phyloP scores from a whole-genome alignment of 257 asterid genomes.

The Fraxinus excelsior region DNA sequence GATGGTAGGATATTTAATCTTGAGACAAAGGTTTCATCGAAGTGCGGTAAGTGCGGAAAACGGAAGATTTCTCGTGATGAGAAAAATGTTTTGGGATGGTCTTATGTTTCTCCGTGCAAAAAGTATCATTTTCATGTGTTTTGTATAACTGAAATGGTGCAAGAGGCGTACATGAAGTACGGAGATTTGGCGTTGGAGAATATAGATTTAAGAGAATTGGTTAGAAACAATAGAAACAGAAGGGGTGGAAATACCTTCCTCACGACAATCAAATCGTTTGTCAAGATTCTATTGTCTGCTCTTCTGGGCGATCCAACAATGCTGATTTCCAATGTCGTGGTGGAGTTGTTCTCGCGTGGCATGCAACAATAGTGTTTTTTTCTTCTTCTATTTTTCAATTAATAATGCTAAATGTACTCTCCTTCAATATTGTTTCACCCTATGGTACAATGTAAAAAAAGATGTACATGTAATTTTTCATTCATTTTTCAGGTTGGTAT shows the following conservation, averaged over 20 bases:
- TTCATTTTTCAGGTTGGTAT: too few species aligned
- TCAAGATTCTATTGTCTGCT: slow-evolving; percentile 27
- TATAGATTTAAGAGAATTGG: slow-evolving; percentile 13
- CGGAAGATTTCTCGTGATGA: slow-evolving; percentile 21
- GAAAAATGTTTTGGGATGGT: slow-evolving; percentile 27
- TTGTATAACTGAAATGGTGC: slow-evolving; percentile 38
- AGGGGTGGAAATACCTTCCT: background rate
- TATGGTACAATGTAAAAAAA: too few species aligned
- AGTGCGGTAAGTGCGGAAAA: slow-evolving; percentile 32
- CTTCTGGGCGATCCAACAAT: slow-evolving; percentile 37
- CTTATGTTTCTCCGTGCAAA: slow-evolving; percentile 19
- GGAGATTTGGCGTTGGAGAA: slow-evolving; percentile 22
- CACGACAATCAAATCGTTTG: slow-evolving; percentile 19
- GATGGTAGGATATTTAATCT: slow-evolving; percentile 25
- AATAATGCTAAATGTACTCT: too few species aligned
- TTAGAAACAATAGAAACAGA: background rate
- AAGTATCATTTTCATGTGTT: slow-evolving; percentile 33
- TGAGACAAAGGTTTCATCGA: slow-evolving; percentile 9
- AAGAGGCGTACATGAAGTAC: slow-evolving; percentile 22
- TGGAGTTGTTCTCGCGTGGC: slow-evolving; percentile 21
- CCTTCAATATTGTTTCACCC: too few species aligned
- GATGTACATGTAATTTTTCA: too few species aligned
- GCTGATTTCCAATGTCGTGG: slow-evolving; percentile 18
- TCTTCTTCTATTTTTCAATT: too few species aligned
- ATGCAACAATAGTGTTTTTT: background rate